Conservation (phyloP, 352 stramenopile species). For the Globisporangium paddicum region DNA sequence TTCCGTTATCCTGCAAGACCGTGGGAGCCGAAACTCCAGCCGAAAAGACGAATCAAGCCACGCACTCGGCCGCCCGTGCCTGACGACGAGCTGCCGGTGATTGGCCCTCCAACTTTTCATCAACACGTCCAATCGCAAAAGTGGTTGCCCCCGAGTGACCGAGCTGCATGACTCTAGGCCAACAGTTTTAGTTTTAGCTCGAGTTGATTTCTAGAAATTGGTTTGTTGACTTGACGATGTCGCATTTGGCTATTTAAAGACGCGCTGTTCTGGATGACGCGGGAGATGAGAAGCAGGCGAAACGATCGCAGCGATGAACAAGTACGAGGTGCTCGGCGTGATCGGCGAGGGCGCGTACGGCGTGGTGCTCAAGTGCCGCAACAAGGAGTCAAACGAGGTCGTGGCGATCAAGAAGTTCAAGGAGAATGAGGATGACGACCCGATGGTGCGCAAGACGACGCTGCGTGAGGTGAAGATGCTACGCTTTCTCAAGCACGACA, state of each 20-base stretch:
- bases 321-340: constrained; percentile 92
- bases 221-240: neutral
- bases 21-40: too few relatives aligned
- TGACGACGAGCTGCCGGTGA: too few relatives aligned
- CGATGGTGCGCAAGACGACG: constrained; percentile 92
- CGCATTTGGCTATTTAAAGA: neutral
- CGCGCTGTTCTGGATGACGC: constrained; percentile 5
- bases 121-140: too few relatives aligned
- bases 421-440: constrained; percentile 88
- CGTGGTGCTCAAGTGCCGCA: constrained; percentile 91
- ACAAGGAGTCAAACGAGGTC: constrained; percentile 95
- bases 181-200: neutral
- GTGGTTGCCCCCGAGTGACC: too few relatives aligned
- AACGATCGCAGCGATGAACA: constrained; percentile 79
- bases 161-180: too few relatives aligned
- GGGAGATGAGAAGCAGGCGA: neutral
- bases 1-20: too few relatives aligned
- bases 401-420: constrained; percentile 99
- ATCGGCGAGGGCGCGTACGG: constrained; percentile 94
- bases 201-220: neutral
- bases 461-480: constrained; percentile 98
- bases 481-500: constrained; percentile 95
- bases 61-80: too few relatives aligned
- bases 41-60: too few relatives aligned
- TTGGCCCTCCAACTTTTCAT: too few relatives aligned